Percentiles rank a stretch among this genome's conserved stretches.
These are phyloP conservation scores for Xanthoparmelia taractica DNA, from an alignment of 495 filamentous ascomycete genomes.

Conservation along the genomic window DNA sequence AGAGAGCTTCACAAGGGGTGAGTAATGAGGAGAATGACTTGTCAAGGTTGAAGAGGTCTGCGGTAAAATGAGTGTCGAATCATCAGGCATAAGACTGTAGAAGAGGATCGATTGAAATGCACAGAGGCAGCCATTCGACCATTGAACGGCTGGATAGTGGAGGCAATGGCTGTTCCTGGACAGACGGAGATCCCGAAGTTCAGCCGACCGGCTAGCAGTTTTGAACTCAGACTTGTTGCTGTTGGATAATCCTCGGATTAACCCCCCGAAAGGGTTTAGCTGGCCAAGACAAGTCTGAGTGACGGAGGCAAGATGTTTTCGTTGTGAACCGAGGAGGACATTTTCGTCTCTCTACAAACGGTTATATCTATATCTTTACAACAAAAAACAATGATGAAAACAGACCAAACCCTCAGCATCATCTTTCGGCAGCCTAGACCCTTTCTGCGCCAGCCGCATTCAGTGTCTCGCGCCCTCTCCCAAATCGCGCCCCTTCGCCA, in stretches of 20 bases:
- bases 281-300: no score
- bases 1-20: neutral
- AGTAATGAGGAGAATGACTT: neutral
- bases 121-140: neutral
- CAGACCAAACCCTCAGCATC: conserved; percentile 10
- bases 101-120: neutral
- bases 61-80: neutral
- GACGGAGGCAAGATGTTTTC: no score
- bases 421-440: conserved; percentile 8
- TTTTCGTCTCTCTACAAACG: no score
- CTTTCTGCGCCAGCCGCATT: neutral
- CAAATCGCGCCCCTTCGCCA: conserved; percentile 26
- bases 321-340: no score
- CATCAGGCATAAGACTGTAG: neutral
- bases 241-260: no score
- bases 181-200: neutral
- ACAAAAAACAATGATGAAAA: conserved; percentile 14
- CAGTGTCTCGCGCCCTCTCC: conserved; percentile 4
- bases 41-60: neutral
- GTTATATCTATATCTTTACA: no score
- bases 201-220: no score
- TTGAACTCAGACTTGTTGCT: no score
- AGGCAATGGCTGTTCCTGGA: conserved; percentile 6
- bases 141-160: no score
- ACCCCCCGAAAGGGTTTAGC: no score